Conservation (phyloP, 148 eudicot genomes). For the Chenopodium album region DNA sequence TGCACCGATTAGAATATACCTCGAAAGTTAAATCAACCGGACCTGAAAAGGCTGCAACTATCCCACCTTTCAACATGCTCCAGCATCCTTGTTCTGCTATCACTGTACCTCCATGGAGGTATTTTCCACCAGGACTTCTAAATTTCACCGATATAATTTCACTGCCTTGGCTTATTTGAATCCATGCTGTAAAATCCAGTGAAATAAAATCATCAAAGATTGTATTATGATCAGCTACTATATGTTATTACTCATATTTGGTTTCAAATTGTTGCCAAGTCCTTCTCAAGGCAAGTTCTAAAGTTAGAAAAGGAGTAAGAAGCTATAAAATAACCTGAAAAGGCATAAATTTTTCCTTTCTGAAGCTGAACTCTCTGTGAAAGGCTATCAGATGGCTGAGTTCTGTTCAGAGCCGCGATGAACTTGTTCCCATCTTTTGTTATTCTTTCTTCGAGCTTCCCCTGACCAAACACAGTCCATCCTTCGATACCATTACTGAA, state of each 20-base stretch:
- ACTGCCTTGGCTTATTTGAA: slow-evolving; percentile 46
- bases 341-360: slow-evolving; percentile 42
- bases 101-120: slow-evolving; percentile 42
- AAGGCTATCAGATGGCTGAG: slow-evolving; percentile 41
- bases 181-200: slow-evolving; percentile 46
- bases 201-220: not conserved
- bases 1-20: slow-evolving; percentile 23
- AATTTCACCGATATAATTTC: slow-evolving; percentile 38
- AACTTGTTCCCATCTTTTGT: slow-evolving; percentile 41
- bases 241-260: not conserved
- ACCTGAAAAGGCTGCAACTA: slow-evolving; percentile 32
- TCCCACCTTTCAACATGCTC: slow-evolving; percentile 75
- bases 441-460: slow-evolving; percentile 28
- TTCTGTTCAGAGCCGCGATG: slow-evolving; percentile 45
- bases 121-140: slow-evolving; percentile 20
- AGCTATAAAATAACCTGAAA: slow-evolving; percentile 41
- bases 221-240: not conserved
- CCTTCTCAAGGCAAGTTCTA: not conserved
- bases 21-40: slow-evolving; percentile 33
- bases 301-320: not conserved
- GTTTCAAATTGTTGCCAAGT: not conserved
- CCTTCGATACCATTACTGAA: slow-evolving; percentile 41
- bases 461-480: slow-evolving; percentile 49
- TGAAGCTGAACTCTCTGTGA: slow-evolving; percentile 39
- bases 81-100: slow-evolving; percentile 64